These are phyloP conservation scores for Aureobasidium musti DNA, from an alignment of 2,329 filamentous ascomycete genomes.

Conservation along the genomic window DNA sequence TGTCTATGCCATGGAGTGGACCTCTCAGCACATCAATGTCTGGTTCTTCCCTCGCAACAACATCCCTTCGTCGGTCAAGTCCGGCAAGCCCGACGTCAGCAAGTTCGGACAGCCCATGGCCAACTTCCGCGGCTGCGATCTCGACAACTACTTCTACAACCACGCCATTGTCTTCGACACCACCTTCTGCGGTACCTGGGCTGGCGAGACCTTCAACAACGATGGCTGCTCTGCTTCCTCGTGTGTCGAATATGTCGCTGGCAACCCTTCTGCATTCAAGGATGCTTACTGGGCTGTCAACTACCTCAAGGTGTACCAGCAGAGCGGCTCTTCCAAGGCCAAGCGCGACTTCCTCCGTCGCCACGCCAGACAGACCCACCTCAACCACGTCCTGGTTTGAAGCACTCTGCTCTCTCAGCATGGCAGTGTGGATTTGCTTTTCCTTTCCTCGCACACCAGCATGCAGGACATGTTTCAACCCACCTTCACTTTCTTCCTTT, in stretches of 20 bases:
- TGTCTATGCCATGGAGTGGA: constrained; percentile 62
- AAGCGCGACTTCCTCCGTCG: constrained; percentile 27
- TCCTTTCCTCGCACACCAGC: background rate
- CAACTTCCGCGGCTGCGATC: constrained; percentile 48
- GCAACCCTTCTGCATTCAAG: constrained; percentile 34
- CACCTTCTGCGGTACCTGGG: constrained; percentile 43
- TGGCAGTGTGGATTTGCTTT: background rate
- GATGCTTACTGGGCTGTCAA: constrained; percentile 35
- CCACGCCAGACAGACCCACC: constrained; percentile 24
- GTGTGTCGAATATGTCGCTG: constrained; percentile 34
- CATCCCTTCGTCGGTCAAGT: constrained; percentile 63
- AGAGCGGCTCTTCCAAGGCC: constrained; percentile 12
- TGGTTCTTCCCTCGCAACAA: constrained; percentile 74
- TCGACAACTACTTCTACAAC: constrained; percentile 41
- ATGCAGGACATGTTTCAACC: constrained; percentile 16
- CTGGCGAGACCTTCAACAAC: constrained; percentile 30
- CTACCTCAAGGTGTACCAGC: constrained; percentile 35
- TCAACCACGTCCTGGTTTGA: constrained; percentile 6
- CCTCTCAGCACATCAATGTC: constrained; percentile 67
- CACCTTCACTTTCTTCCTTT: background rate
- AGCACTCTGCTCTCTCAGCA: background rate
- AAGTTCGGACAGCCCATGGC: constrained; percentile 64
- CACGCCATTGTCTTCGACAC: constrained; percentile 66
- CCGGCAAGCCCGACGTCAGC: constrained; percentile 57
- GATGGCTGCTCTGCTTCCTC: constrained; percentile 30